Conservation (phyloP, 495 filamentous ascomycete genomes). For the Aspergillus asperescens region DNA sequence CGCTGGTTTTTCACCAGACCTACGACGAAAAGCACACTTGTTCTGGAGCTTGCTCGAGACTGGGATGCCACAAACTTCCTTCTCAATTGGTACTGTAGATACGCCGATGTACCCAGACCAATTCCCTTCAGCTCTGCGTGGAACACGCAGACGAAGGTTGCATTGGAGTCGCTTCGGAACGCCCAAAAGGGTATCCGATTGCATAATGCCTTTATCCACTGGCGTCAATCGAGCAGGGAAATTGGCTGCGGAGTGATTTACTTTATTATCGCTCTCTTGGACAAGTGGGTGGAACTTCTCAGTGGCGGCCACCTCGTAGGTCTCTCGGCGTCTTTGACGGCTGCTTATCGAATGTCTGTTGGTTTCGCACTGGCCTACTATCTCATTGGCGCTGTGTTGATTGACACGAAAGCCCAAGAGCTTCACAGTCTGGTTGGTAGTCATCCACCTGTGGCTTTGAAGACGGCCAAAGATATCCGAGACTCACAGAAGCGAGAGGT, state of each 20-base stretch:
- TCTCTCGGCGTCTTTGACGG: constrained; percentile 34
- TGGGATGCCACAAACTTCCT: constrained; percentile 56
- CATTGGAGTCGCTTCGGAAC: constrained; percentile 47
- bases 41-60: constrained; percentile 45
- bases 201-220: constrained; percentile 60
- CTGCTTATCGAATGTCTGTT: constrained; percentile 45
- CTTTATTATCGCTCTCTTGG: constrained; percentile 54
- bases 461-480: constrained; percentile 35
- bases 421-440: constrained; percentile 47
- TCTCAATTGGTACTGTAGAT: constrained; percentile 54
- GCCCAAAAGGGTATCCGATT: constrained; percentile 53
- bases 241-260: constrained; percentile 54
- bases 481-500: constrained; percentile 43
- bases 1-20: constrained; percentile 39
- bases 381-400: constrained; percentile 52
- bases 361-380: constrained; percentile 58
- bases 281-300: constrained; percentile 54
- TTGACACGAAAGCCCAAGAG: constrained; percentile 54
- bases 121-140: constrained; percentile 57
- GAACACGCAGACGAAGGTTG: constrained; percentile 56
- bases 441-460: constrained; percentile 27
- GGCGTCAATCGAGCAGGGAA: constrained; percentile 53
- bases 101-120: constrained; percentile 45
- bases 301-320: constrained; percentile 43
- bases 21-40: constrained; percentile 37